These are phyloP conservation scores for Malassezia restricta DNA, from an alignment of 1,284 basidiomycete genomes.

Conservation along the genomic window DNA sequence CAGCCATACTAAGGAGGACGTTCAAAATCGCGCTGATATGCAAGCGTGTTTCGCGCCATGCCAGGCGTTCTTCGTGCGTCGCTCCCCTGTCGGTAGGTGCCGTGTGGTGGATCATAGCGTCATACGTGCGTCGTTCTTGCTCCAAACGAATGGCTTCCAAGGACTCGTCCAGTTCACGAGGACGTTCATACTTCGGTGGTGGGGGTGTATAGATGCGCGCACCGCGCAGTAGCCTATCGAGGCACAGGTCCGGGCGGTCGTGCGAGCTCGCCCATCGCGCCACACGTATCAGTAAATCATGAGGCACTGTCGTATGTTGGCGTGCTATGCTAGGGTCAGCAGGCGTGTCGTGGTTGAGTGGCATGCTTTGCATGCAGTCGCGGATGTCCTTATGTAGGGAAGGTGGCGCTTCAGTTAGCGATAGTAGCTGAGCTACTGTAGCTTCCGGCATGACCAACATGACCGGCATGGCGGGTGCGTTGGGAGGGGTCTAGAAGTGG, in stretches of 20 bases:
- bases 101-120: conserved; percentile 2
- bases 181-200: conserved; percentile 4
- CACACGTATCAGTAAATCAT: background rate
- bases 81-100: background rate
- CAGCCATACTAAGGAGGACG: conserved; percentile 17
- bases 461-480: background rate
- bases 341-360: background rate
- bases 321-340: background rate
- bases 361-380: background rate
- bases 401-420: background rate
- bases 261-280: background rate
- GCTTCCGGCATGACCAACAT: conserved; percentile 1
- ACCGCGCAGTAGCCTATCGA: background rate
- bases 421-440: background rate
- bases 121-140: conserved; percentile 15
- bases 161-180: conserved; percentile 15
- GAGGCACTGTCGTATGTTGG: background rate
- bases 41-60: conserved; percentile 16
- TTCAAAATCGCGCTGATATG: conserved; percentile 18
- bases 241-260: background rate
- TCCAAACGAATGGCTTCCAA: conserved; percentile 14
- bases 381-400: background rate
- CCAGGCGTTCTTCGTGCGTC: conserved; percentile 8
- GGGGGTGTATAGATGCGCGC: conserved; percentile 1
- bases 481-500: too few species aligned